Evolutionary conservation across 2,329 filamentous ascomycete species (phyloP), one percentile per base, ranked within the genome.

Genomic region (Neoarthrinium moseri): DNA sequence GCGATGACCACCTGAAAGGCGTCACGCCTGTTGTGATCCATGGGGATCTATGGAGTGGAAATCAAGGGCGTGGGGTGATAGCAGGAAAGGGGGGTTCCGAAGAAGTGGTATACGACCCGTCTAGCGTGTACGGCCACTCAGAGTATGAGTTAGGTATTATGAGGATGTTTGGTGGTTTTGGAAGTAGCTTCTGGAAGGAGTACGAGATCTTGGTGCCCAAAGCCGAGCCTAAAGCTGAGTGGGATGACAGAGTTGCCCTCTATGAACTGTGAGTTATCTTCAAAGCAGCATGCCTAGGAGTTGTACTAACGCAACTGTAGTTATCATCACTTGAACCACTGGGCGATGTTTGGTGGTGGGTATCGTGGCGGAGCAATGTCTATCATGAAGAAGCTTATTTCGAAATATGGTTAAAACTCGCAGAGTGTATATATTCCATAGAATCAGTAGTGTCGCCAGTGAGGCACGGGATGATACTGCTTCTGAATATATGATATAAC

Each of bases 61-160:
- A 96, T 64, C 82, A 87, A 40, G 81, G 82, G 10, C 66, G 72
- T 4, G 91, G 87, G 0, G 73, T 72, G 33, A 84, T 95, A 43
- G 72, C 59, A 21, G 64, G 64, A 4, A 56, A 62, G 24, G 68
- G 75, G 0, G 75, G 71, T 1, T 68, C 74, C 0, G 87, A 91
- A 54, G 85, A 91, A 53, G 81, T 96, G 1, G 81, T 95, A 1
- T 96, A 84, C 60, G 92, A 96, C 61, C 83, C 91, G 0, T 86
- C 86, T 2, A 79, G 83, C 33, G 87, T 87, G 52, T 96, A 95
- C 60, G 89, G 86, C 2, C 91, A 96, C 63, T 86, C 78, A 2
- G 92, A 97, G 71, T 96, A 86, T 65, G 92, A 96, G 55, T 71
- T 95, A 43, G 92, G 92, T 1, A 96, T 95, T 54, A 96, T 96